Evolutionary conservation across 2,329 filamentous ascomycete genomes (phyloP).

Genomic region (Talaromyces pinophilus): DNA sequence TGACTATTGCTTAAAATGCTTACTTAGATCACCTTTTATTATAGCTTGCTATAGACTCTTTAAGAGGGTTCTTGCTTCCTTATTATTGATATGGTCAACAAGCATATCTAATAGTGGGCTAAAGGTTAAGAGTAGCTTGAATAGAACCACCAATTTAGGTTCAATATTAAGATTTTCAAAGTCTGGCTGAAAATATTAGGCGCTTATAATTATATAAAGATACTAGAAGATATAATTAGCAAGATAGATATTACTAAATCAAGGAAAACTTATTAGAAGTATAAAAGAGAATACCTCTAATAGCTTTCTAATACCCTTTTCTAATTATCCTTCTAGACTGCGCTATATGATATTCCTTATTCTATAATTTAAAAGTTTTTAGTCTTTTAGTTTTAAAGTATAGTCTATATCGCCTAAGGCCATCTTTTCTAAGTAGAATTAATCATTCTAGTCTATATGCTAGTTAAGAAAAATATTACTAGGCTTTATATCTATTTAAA

Average conservation of each 20-base stretch:
- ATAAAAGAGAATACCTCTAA: not conserved
- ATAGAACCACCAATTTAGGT: not conserved
- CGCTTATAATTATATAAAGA: not conserved
- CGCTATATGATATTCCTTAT: not conserved
- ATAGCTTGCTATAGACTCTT: not conserved
- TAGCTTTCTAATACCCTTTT: not conserved
- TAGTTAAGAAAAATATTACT: not conserved
- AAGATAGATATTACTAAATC: not conserved
- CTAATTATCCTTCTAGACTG: not conserved
- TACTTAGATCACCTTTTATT: not conserved
- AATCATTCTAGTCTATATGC: not conserved
- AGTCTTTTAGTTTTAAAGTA: not conserved
- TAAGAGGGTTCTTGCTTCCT: not conserved
- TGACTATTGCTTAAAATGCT: not conserved
- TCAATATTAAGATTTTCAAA: not conserved
- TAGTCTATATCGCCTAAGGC: not conserved
- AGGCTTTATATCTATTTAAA: not conserved
- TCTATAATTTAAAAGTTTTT: not conserved
- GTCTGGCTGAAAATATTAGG: conserved; percentile 1
- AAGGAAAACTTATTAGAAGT: not conserved
- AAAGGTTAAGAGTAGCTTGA: not conserved
- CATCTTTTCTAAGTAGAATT: not conserved
- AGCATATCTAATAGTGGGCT: not conserved
- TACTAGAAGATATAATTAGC: not conserved
- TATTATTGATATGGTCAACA: not conserved